Conservation (phyloP, 352 stramenopile species). For the Paralagenidium karlingii region DNA sequence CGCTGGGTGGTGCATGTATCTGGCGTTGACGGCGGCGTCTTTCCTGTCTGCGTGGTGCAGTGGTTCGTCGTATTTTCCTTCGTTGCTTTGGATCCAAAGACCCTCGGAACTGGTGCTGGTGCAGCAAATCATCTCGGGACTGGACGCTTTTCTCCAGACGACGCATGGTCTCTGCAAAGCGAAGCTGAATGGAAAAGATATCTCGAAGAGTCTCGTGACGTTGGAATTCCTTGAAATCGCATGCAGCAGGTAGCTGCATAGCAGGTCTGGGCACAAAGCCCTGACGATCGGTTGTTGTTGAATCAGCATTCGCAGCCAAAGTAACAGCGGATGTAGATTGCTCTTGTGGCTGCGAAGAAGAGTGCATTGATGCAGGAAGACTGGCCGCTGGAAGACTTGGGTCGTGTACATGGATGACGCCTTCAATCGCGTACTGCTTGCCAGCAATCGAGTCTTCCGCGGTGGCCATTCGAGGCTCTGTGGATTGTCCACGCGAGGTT, state of each 20-base stretch:
- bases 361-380: not conserved
- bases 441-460: not conserved
- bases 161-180: constrained; percentile 62
- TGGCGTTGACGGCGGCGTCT: constrained; percentile 6
- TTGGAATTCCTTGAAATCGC: not conserved
- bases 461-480: not conserved
- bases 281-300: too few relatives aligned
- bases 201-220: constrained; percentile 32
- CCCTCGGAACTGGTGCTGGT: constrained; percentile 3
- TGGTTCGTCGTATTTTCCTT: constrained; percentile 1
- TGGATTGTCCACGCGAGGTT: not conserved
- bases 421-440: constrained; percentile 37
- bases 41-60: not conserved
- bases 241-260: not conserved
- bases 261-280: too few relatives aligned
- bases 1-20: constrained; percentile 6
- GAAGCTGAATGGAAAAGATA: constrained; percentile 47
- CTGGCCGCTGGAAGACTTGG: not conserved
- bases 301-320: too few relatives aligned
- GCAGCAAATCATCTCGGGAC: constrained; percentile 32
- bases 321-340: not conserved
- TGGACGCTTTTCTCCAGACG: constrained; percentile 59
- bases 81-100: not conserved
- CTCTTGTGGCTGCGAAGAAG: not conserved
- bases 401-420: constrained; percentile 13